A percentile compares a stretch with the other conserved stretches of the same genome.
phyloP scores from a whole-genome alignment of 768 basidiomycete genomes.

The Leccinum fibrillosum region DNA sequence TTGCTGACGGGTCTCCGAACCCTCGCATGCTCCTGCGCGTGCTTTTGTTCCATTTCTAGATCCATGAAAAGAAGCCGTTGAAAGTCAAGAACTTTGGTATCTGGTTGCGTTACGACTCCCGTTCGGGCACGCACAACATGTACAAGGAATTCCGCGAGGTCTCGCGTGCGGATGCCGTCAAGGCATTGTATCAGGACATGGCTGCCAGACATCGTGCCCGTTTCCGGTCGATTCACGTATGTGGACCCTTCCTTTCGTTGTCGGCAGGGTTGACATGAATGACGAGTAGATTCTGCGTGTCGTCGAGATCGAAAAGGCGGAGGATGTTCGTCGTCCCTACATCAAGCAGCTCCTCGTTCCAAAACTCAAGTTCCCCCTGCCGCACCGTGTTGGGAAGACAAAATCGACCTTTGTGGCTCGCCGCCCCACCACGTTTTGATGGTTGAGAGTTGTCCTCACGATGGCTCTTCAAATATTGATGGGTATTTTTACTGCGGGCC shows the following conservation, averaged over 20 bases:
- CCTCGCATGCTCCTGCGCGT: slow-evolving; percentile 3
- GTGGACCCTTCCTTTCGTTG: slow-evolving; percentile 26
- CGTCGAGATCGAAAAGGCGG: slow-evolving; percentile 89
- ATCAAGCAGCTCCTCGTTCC: slow-evolving; percentile 94
- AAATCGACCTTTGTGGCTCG: slow-evolving; percentile 78
- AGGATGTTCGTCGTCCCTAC: slow-evolving; percentile 92
- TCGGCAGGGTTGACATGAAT: background rate
- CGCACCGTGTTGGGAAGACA: slow-evolving; percentile 78
- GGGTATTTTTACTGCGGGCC: slow-evolving; percentile 4
- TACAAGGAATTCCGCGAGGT: slow-evolving; percentile 99
- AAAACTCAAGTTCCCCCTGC: slow-evolving; percentile 94
- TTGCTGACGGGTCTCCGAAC: slow-evolving; percentile 41
- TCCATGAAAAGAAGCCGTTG: slow-evolving; percentile 95
- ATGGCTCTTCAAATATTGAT: slow-evolving; percentile 1
- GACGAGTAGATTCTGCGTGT: slow-evolving; percentile 85
- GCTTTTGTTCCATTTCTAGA: slow-evolving; percentile 51
- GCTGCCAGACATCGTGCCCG: slow-evolving; percentile 98
- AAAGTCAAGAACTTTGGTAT: slow-evolving; percentile 99
- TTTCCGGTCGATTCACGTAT: slow-evolving; percentile 96
- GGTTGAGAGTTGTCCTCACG: background rate
- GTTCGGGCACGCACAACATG: slow-evolving; percentile 99
- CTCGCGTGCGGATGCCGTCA: slow-evolving; percentile 90
- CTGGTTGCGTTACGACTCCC: slow-evolving; percentile 99
- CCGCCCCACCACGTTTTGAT: slow-evolving; percentile 72
- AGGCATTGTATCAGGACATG: slow-evolving; percentile 99